Evolutionary conservation across 257 asterid genomes (phyloP), one percentile per base, ranked within the genome.

Genomic region (Henckelia pumila): DNA sequence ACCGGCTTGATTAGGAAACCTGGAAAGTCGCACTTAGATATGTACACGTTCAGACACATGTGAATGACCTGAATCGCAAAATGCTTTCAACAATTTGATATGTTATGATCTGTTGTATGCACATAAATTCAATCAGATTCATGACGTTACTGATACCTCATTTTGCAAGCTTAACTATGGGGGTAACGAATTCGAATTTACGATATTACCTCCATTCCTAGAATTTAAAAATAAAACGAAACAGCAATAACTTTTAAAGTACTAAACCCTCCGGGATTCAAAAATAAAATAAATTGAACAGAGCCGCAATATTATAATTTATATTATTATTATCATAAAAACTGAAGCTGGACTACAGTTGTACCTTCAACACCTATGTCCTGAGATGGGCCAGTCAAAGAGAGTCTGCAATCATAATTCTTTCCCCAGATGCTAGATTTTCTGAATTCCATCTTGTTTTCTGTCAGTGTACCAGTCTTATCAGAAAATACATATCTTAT

Each of bases 361-460:
- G 58, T 89, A 90, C 98, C 98, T 93, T 75, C 82, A 61, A 67
- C 73, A 70, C 66, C 74, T 62, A 72, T 55, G 58, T 71, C 86
- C 61, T 28, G 81, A 56, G 80, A 66, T 40, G 85, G 66, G 62
- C 63, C 86, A 75, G 73, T 78, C 63, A 75, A 71, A 49, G 79
- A 69, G 65, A 56, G 63, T 59, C 82, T 61, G 56, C 71, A 72
- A 59, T 86, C 91, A 71, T 88, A 94, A 75, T 72, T 85, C 76
- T 75, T 83, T 65, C 99, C 99, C 80, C 86, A 84, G 35, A 94
- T 83, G 77, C 96, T 86, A 40, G 96, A 95, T 76, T 84, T 84
- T 83, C 80, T 82, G 76, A 94, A 94, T 77, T 88, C 99, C 99
- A 94, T 94, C 88, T 91, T 91, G 83, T 94, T 94, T 81, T 94